Evolutionary conservation across 2,329 filamentous ascomycete genomes (phyloP), one percentile per base, ranked within the genome.

Genomic region (Ascochyta fabae): DNA sequence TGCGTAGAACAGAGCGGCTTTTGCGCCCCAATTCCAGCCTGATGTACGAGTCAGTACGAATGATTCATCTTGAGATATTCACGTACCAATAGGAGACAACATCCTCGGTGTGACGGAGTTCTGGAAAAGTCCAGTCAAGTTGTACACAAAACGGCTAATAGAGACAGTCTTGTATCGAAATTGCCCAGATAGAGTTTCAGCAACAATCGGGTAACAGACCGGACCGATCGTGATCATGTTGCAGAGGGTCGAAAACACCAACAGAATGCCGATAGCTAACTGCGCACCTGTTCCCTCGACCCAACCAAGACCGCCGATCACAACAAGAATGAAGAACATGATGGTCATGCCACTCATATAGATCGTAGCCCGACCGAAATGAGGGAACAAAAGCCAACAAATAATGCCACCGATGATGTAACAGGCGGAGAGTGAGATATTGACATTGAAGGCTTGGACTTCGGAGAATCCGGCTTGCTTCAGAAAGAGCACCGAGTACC

Each of bases 91-190:
- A 3, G 34, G 44, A 29, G 33, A 48, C 15, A 48, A 5, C 33
- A 48, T 38, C n/a, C 44, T 48, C 3, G 44, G 44, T 13, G 44
- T 48, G 16, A 48, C 44, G 3, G 44, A 48, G 34, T 48, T 48
- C 23, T 48, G 33, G 34, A 48, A 48, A 5, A 48, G 12, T 4
- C 44, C 44, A 16, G 44, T 48, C 13, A 48, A 12, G 16, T 38
- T 39, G 35, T 48, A 48, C 7, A 48, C 44, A 2, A 48, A 48
- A 13, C 44, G 19, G 7, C 44, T 34, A 19, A 48, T 48, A 15
- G 15, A 39, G 24, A 48, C 34, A 6, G n/a, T 48, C 23, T 48
- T 48, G 15, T 48, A 39, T 15, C 44, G 44, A n/a, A 31, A 23
- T 31, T 24, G 16, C 22, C 33, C 34, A 19, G 34, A 47, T 10